Base-by-base conservation (phyloP, 306 rosid species). In the Psophocarpus tetragonolobus region DNA sequence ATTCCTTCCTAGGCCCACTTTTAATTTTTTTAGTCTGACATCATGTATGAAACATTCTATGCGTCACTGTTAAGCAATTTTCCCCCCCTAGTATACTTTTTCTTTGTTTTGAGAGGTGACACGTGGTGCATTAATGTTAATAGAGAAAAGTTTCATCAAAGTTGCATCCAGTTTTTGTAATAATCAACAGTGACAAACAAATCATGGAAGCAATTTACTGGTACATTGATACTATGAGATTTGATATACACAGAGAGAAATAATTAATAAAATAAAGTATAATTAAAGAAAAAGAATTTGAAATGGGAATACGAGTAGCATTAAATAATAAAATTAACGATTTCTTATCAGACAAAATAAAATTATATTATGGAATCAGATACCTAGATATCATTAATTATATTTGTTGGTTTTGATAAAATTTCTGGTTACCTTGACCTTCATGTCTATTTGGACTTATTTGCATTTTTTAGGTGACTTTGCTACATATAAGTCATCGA, bases 61-160 rank as follows among this genome's bases (percentile, higher is more conserved):
- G 89, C 89, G 87, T 87, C 84, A 33, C 54, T 71, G 51, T 51
- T 84, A 87, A 78, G 90, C 86, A 79, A 82, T n/a, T 62, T 66
- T 4, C 73, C 36, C 3, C 64, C 20, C 51, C 8, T 29, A 20
- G 44, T 41, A 68, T 82, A 63, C 38, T 5, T 65, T 65, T 65
- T 54, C 17, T 13, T 47, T 69, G 38, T 35, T 47, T 33, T 36
- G 7, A 48, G 76, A 69, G 53, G 38, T 64, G 69, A 39, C 24
- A 69, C 71, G 68, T 60, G 80, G 74, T 30, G 35, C 81, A n/a
- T 30, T 53, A 23, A 42, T 65, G 30, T 73, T 18, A 57, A 73
- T 7, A 13, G 0, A 54, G 36, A 58, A n/a, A 26, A 73, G 11
- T 63, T 17, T 24, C 38, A 30, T 42, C 24, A 26, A 57, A n/a